These are phyloP conservation scores for Hirsutella rhossiliensis DNA, from an alignment of 2,329 filamentous ascomycete species.

Conservation along the genomic window DNA sequence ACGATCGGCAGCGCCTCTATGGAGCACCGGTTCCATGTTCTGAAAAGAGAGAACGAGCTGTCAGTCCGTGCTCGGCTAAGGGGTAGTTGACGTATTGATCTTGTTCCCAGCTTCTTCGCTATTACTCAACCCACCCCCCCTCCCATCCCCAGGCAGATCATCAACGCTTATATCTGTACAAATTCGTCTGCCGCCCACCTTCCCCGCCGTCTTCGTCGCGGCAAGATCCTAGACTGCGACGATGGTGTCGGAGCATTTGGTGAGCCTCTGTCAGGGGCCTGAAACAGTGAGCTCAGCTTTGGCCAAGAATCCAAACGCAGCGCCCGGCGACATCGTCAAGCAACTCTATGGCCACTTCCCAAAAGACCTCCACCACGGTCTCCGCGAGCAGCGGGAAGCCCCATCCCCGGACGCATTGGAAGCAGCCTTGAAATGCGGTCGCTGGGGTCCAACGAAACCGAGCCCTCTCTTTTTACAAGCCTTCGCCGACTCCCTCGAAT, in stretches of 20 bases:
- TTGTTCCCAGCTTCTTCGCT: too few relatives aligned
- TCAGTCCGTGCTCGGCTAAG: too few relatives aligned
- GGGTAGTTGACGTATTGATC: too few relatives aligned
- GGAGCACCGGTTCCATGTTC: too few relatives aligned
- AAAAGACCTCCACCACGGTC: neutral
- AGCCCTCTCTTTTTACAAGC: slow-evolving; percentile 52
- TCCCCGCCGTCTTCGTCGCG: too few relatives aligned
- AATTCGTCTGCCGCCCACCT: too few relatives aligned
- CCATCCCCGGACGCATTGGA: neutral
- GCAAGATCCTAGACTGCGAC: too few relatives aligned
- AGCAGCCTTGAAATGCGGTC: neutral
- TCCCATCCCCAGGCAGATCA: too few relatives aligned
- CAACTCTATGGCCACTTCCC: neutral
- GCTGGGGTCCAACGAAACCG: neutral
- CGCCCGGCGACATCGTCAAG: neutral
- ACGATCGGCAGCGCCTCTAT: too few relatives aligned
- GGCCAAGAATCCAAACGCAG: neutral
- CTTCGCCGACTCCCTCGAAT: slow-evolving; percentile 51
- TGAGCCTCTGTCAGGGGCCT: neutral
- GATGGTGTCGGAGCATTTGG: neutral
- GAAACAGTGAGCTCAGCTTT: neutral
- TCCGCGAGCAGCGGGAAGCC: neutral
- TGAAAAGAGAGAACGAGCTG: too few relatives aligned
- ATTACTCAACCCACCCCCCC: too few relatives aligned
- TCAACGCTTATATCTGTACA: too few relatives aligned